These are phyloP conservation scores for Stagonosporopsis vannaccii DNA, from an alignment of 2,329 filamentous ascomycete genomes.

Conservation along the genomic window DNA sequence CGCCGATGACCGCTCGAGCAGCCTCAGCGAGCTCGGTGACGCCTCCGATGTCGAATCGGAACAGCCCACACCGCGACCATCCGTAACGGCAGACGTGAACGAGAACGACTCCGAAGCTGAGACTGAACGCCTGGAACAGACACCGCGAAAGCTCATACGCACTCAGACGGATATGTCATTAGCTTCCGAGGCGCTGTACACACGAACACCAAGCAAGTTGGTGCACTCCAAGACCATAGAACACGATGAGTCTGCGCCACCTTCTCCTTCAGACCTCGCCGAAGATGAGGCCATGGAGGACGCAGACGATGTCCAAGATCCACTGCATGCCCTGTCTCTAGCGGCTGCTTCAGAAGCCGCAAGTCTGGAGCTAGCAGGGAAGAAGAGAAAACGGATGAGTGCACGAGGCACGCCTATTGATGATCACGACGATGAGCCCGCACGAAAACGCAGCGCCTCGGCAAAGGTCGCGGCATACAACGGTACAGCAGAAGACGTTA, in stretches of 20 bases:
- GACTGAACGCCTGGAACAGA: slow-evolving; percentile 90
- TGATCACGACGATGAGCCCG: slow-evolving; percentile 46
- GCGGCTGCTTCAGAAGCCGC: slow-evolving; percentile 44
- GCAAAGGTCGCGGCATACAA: slow-evolving; percentile 34
- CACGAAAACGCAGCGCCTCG: slow-evolving; percentile 46
- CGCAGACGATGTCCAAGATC: slow-evolving; percentile 28
- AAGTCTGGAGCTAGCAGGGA: slow-evolving; percentile 39
- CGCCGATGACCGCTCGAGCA: slow-evolving; percentile 75
- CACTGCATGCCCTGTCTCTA: slow-evolving; percentile 42
- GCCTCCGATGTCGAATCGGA: slow-evolving; percentile 68
- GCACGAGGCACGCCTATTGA: slow-evolving; percentile 50
- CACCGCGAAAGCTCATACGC: slow-evolving; percentile 70
- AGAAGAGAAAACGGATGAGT: slow-evolving; percentile 57
- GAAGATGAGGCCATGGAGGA: slow-evolving; percentile 28
- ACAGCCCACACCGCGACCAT: slow-evolving; percentile 40
- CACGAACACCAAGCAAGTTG: slow-evolving; percentile 49
- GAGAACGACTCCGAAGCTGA: slow-evolving; percentile 84
- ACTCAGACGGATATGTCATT: slow-evolving; percentile 45
- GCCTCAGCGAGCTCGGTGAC: slow-evolving; percentile 88
- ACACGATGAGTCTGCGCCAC: slow-evolving; percentile 39
- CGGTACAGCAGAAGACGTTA: slow-evolving; percentile 40
- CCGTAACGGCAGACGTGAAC: slow-evolving; percentile 46
- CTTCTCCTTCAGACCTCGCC: slow-evolving; percentile 32
- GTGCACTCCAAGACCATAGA: slow-evolving; percentile 43
- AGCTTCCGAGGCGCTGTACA: slow-evolving; percentile 42